Conservation (phyloP, 2,329 filamentous ascomycete species). For the Arthrinium phaeospermum region DNA sequence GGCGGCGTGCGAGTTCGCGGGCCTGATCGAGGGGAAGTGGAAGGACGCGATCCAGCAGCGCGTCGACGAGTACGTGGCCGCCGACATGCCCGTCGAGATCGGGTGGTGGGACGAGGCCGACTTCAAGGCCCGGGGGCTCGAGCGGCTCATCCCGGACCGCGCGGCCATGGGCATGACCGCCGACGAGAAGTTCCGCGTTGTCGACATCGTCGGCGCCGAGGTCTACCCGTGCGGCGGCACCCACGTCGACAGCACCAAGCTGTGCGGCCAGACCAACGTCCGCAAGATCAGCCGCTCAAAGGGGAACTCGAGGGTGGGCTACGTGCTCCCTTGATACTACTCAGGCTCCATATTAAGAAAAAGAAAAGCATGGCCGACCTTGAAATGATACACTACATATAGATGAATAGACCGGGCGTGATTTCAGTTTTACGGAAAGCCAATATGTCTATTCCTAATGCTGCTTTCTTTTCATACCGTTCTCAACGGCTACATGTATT, state of each 20-base stretch:
- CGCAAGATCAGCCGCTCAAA: constrained; percentile 71
- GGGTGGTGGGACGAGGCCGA: constrained; percentile 72
- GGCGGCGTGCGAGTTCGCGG: constrained; percentile 71
- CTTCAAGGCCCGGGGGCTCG: constrained; percentile 59
- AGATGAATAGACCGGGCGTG: background rate
- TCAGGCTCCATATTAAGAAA: no score
- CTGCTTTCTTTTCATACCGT: background rate
- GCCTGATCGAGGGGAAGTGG: constrained; percentile 67
- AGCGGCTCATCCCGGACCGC: constrained; percentile 60
- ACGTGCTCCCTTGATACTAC: constrained; percentile 33
- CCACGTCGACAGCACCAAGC: constrained; percentile 66
- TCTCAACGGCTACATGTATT: background rate
- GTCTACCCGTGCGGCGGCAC: constrained; percentile 79
- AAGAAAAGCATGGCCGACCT: background rate
- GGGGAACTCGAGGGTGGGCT: constrained; percentile 66
- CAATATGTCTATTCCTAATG: background rate
- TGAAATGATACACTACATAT: background rate
- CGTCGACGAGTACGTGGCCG: constrained; percentile 62
- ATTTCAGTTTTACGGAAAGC: background rate
- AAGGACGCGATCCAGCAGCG: constrained; percentile 66
- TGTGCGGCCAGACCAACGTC: constrained; percentile 66
- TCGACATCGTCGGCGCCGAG: constrained; percentile 71
- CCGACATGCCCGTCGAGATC: constrained; percentile 64
- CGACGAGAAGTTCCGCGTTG: constrained; percentile 67
- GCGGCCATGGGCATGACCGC: constrained; percentile 41